A percentile compares a stretch with the other conserved stretches of the same genome.
phyloP scores from a whole-genome alignment of 371 early-diverging fungal species.

The Apophysomyces elegans region DNA sequence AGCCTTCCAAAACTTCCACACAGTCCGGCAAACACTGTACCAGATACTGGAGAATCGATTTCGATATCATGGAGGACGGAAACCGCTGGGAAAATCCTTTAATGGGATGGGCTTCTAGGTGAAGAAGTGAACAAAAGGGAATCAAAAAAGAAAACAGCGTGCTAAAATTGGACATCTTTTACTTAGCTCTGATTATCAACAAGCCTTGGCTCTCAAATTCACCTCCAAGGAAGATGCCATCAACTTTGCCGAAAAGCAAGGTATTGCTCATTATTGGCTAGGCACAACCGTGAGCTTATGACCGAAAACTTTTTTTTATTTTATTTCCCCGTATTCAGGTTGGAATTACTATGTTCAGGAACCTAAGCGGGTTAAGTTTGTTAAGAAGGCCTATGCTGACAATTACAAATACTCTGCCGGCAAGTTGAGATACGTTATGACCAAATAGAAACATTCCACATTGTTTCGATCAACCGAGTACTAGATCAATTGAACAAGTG shows the following conservation, averaged over 20 bases:
- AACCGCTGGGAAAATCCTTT: slow-evolving; percentile 92
- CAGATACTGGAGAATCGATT: slow-evolving; percentile 85
- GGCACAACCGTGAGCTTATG: neutral
- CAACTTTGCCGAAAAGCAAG: slow-evolving; percentile 92
- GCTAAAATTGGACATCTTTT: neutral
- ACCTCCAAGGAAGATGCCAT: slow-evolving; percentile 87
- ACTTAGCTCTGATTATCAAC: slow-evolving; percentile 79
- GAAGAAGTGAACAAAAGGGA: neutral
- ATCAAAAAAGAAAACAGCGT: neutral
- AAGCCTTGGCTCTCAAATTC: slow-evolving; percentile 88
- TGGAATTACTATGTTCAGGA: slow-evolving; percentile 91
- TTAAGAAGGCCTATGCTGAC: slow-evolving; percentile 83
- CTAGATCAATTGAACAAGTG: too few relatives aligned
- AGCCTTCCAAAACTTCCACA: slow-evolving; percentile 83
- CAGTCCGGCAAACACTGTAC: slow-evolving; percentile 84
- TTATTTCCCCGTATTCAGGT: slow-evolving; percentile 27
- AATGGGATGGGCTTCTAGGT: slow-evolving; percentile 96
- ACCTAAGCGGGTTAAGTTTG: slow-evolving; percentile 75
- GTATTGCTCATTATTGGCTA: slow-evolving; percentile 33
- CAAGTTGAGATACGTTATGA: slow-evolving; percentile 79
- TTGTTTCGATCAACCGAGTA: neutral
- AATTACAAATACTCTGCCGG: slow-evolving; percentile 87
- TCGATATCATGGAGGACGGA: slow-evolving; percentile 72
- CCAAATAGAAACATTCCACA: slow-evolving; percentile 65
- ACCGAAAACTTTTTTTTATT: slow-evolving; percentile 4